These are phyloP conservation scores for Planoprotostelium fungivorum DNA, from an alignment of 78 protist genomes.

Conservation along the genomic window DNA sequence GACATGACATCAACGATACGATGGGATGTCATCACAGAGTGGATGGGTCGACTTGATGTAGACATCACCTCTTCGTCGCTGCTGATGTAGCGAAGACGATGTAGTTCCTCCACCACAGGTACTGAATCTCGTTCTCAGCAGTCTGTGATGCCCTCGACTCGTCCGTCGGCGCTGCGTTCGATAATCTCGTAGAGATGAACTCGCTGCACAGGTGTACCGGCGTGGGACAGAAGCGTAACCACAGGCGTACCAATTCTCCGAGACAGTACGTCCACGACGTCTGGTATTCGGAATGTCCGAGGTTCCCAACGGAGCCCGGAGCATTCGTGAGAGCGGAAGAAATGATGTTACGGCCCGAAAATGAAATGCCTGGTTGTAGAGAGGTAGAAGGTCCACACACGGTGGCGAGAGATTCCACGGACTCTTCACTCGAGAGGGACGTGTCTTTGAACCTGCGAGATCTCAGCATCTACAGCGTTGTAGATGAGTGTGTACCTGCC, in stretches of 20 bases:
- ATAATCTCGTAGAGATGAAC: constrained; percentile 17
- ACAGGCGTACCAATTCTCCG: constrained; percentile 22
- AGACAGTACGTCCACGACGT: constrained; percentile 13
- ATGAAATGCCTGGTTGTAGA: constrained; percentile 34
- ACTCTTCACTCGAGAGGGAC: background rate
- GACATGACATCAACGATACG: background rate
- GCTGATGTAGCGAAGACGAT: constrained; percentile 23
- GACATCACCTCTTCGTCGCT: background rate
- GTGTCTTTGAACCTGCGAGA: background rate
- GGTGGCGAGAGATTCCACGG: background rate
- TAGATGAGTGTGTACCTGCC: background rate
- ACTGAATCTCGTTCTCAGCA: constrained; percentile 24
- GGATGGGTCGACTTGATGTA: background rate
- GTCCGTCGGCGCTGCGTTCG: constrained; percentile 34
- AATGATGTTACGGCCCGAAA: too few relatives aligned
- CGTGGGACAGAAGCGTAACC: constrained; percentile 22
- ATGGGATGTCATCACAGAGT: too few relatives aligned
- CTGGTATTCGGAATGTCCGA: background rate
- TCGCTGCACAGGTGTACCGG: constrained; percentile 36
- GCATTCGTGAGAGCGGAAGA: background rate
- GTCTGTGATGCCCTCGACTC: constrained; percentile 11
- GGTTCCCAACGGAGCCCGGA: background rate
- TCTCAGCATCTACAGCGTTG: background rate
- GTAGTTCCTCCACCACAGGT: constrained; percentile 58
- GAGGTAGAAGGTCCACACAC: constrained; percentile 27